Conservation (phyloP, 2,329 filamentous ascomycete genomes). For the Diaporthe vexans region DNA sequence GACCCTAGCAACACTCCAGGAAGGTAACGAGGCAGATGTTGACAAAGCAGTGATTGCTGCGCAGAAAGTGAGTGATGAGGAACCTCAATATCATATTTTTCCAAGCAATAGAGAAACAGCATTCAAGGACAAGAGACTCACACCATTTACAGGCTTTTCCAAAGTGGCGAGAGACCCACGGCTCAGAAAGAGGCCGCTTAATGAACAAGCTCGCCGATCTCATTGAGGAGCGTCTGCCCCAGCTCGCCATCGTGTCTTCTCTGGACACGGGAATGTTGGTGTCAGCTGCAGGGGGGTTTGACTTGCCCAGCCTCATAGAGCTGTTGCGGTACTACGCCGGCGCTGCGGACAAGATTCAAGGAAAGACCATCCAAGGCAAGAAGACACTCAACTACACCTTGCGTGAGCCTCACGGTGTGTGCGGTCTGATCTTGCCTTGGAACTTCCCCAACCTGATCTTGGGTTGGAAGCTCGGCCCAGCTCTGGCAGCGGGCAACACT, state of each 20-base stretch:
- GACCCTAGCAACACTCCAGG: background rate
- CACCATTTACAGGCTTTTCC: background rate
- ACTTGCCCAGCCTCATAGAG: background rate
- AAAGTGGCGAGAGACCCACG: background rate
- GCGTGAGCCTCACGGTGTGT: background rate
- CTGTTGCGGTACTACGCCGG: conserved; percentile 6
- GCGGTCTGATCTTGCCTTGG: background rate
- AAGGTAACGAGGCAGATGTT: background rate
- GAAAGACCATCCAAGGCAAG: background rate
- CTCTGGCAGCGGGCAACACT: conserved; percentile 1
- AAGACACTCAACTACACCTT: conserved; percentile 7
- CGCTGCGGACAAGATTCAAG: background rate
- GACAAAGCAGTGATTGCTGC: background rate
- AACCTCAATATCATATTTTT: background rate
- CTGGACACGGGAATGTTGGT: conserved; percentile 4
- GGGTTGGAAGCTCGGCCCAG: background rate
- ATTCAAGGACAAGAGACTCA: background rate
- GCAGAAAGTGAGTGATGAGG: background rate
- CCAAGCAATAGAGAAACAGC: background rate
- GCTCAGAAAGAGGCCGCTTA: conserved; percentile 3
- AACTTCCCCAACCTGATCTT: conserved; percentile 1
- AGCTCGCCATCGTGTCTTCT: background rate
- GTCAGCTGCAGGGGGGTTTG: background rate
- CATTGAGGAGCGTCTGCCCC: background rate
- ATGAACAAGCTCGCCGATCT: background rate